A percentile compares a stretch with the other conserved stretches of the same genome.
phyloP scores from a whole-genome alignment of 768 basidiomycete species.

The Coprinopsis strossmayeri region DNA sequence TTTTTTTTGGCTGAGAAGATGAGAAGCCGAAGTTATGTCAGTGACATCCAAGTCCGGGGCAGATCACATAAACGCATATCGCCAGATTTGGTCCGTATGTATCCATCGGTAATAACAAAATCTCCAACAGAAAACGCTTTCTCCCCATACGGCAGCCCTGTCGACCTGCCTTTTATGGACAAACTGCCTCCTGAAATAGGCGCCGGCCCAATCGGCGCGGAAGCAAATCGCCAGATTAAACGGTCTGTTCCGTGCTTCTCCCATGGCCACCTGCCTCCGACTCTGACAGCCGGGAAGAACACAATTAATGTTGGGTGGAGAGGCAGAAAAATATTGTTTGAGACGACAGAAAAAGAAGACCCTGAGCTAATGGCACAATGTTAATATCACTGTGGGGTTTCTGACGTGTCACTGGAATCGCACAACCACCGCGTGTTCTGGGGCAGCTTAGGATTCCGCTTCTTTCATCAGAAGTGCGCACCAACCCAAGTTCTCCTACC shows the following conservation, averaged over 20 bases:
- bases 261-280: too few species aligned
- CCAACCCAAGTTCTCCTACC: not conserved
- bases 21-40: conserved; percentile 9
- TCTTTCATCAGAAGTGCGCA: too few species aligned
- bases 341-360: too few species aligned
- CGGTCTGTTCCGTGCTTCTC: too few species aligned
- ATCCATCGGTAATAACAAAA: conserved; percentile 6
- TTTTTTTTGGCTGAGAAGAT: conserved; percentile 9
- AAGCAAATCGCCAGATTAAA: not conserved
- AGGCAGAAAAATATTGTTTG: not conserved
- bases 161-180: conserved; percentile 10
- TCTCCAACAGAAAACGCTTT: conserved; percentile 7
- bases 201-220: conserved; percentile 8
- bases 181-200: conserved; percentile 8
- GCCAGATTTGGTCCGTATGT: conserved; percentile 2
- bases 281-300: too few species aligned
- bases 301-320: too few species aligned
- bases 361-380: not conserved
- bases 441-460: too few species aligned
- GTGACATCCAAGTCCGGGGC: conserved; percentile 7
- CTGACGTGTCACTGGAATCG: not conserved
- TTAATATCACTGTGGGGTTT: not conserved
- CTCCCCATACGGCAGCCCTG: conserved; percentile 2
- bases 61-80: conserved; percentile 8
- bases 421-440: conserved; percentile 2